A percentile compares a stretch with the other conserved stretches of the same genome.
Conservation (phyloP, 2,329 filamentous ascomycete species). For the Epichloe typhina region DNA sequence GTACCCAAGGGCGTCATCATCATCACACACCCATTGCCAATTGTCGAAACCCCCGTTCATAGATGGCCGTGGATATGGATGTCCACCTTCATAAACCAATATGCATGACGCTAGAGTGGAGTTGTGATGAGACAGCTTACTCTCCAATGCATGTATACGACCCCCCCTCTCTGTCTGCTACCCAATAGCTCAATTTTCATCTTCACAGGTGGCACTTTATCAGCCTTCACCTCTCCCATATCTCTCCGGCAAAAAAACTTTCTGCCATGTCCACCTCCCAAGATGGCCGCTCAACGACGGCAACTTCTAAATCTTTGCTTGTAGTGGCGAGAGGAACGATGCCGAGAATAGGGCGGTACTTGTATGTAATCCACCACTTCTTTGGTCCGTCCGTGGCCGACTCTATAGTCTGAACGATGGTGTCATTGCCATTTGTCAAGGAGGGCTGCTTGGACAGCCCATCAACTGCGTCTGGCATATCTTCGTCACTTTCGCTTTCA, state of each 20-base stretch:
- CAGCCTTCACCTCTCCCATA: constrained; percentile 29
- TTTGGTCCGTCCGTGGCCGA: constrained; percentile 16
- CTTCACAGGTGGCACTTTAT: too few relatives aligned
- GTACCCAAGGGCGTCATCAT: not conserved
- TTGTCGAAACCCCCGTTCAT: not conserved
- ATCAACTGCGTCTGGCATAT: constrained; percentile 21
- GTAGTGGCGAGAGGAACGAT: constrained; percentile 34
- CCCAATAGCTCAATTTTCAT: not conserved
- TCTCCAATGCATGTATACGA: not conserved
- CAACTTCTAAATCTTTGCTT: constrained; percentile 54
- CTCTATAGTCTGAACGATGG: constrained; percentile 5
- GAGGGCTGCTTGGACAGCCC: constrained; percentile 23
- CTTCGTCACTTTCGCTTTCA: constrained; percentile 24
- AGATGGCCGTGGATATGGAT: not conserved
- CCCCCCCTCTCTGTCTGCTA: not conserved
- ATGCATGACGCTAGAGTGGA: not conserved
- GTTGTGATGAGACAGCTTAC: not conserved
- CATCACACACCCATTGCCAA: not conserved
- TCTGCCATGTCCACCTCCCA: constrained; percentile 72
- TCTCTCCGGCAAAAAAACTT: constrained; percentile 49
- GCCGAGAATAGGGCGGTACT: constrained; percentile 88
- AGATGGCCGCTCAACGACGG: constrained; percentile 72
- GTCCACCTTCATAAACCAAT: not conserved
- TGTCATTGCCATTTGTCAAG: constrained; percentile 10
- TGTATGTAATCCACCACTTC: constrained; percentile 70